Evolutionary conservation across 2,329 filamentous ascomycete genomes (phyloP).

Genomic region (Sporothrix phasma): DNA sequence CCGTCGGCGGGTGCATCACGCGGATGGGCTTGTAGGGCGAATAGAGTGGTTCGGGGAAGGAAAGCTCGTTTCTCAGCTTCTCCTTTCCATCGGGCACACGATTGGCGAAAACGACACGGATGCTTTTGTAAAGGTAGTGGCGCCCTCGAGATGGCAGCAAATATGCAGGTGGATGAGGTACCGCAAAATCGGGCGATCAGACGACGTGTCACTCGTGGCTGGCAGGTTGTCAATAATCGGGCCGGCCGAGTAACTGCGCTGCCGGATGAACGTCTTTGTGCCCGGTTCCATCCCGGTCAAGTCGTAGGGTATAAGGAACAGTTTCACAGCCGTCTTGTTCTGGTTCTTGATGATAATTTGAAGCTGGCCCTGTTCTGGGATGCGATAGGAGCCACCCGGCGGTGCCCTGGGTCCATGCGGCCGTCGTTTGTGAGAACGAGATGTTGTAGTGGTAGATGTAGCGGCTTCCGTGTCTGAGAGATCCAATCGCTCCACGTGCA

Average conservation of each 20-base stretch:
- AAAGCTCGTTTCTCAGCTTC: slow-evolving; percentile 79
- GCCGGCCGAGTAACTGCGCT: slow-evolving; percentile 83
- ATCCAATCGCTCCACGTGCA: not conserved
- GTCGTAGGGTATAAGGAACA: slow-evolving; percentile 91
- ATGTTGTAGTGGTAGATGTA: slow-evolving; percentile 11
- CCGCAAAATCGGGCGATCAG: slow-evolving; percentile 62
- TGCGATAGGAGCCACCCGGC: slow-evolving; percentile 83
- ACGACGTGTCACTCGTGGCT: slow-evolving; percentile 21
- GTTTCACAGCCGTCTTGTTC: slow-evolving; percentile 94
- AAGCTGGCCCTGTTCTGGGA: slow-evolving; percentile 85
- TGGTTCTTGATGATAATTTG: slow-evolving; percentile 98
- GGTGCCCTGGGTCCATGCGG: slow-evolving; percentile 48
- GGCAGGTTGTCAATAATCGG: slow-evolving; percentile 60
- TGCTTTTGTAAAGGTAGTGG: slow-evolving; percentile 82
- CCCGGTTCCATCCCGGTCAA: slow-evolving; percentile 84
- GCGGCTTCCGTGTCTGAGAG: slow-evolving; percentile 19
- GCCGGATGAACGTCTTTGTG: slow-evolving; percentile 91
- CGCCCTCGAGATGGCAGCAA: slow-evolving; percentile 76
- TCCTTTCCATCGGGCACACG: slow-evolving; percentile 93
- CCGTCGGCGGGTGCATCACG: slow-evolving; percentile 34
- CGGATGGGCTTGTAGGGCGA: slow-evolving; percentile 67
- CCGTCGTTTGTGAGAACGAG: slow-evolving; percentile 39
- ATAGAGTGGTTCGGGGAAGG: slow-evolving; percentile 78
- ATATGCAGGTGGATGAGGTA: slow-evolving; percentile 92
- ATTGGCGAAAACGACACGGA: slow-evolving; percentile 93